Percentiles rank a stretch among this genome's conserved stretches.
These are phyloP conservation scores for Amanita exitialis DNA, from an alignment of 768 basidiomycete species.

Conservation along the genomic window DNA sequence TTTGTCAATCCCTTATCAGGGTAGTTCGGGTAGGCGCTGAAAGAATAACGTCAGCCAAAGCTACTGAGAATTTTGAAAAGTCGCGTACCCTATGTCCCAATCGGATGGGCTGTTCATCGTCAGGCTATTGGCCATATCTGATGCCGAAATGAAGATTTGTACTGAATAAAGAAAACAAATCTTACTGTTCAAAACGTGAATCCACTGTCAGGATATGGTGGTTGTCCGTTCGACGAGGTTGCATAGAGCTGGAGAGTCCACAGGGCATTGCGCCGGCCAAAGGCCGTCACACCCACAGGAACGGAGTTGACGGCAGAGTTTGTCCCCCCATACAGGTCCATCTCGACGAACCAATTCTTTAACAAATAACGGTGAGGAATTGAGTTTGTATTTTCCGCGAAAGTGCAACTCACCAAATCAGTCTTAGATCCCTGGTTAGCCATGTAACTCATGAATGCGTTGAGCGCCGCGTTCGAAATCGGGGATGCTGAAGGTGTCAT, in stretches of 20 bases:
- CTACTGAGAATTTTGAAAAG: neutral
- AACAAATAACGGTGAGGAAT: neutral
- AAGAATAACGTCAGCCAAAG: neutral
- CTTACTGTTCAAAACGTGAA: slow-evolving; percentile 34
- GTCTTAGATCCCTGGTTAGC: slow-evolving; percentile 20
- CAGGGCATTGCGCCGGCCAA: slow-evolving; percentile 30
- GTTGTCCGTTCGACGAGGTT: slow-evolving; percentile 21
- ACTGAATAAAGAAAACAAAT: neutral
- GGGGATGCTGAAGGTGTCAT: slow-evolving; percentile 24
- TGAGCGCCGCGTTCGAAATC: slow-evolving; percentile 19
- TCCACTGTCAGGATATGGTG: slow-evolving; percentile 34
- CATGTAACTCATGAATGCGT: slow-evolving; percentile 24
- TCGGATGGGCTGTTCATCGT: slow-evolving; percentile 20
- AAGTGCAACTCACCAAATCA: slow-evolving; percentile 14
- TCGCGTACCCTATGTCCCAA: slow-evolving; percentile 24
- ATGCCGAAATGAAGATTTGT: neutral
- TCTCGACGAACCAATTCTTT: slow-evolving; percentile 26
- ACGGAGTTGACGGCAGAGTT: slow-evolving; percentile 37
- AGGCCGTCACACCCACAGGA: slow-evolving; percentile 29
- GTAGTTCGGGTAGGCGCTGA: slow-evolving; percentile 33
- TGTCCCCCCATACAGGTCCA: slow-evolving; percentile 33
- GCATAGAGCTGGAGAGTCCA: slow-evolving; percentile 45
- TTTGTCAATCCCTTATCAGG: slow-evolving; percentile 27
- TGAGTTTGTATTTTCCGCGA: neutral
- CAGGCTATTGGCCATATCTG: slow-evolving; percentile 24